Evolutionary conservation across 495 filamentous ascomycete species (phyloP).

Genomic region (Rhypophila decipiens): DNA sequence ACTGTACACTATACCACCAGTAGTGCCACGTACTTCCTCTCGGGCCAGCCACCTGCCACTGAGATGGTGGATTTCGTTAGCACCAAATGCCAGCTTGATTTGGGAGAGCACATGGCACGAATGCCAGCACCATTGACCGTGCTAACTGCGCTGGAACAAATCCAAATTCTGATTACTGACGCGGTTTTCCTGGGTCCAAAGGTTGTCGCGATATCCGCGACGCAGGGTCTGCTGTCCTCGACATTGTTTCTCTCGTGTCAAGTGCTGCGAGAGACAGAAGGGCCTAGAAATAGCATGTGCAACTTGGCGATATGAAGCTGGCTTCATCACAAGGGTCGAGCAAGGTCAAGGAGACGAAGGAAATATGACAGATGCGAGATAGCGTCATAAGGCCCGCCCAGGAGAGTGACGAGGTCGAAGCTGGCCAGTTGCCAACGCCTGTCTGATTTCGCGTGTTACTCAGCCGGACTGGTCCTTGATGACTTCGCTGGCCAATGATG

Average conservation of each 20-base stretch:
- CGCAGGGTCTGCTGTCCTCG: too few species aligned
- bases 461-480: neutral
- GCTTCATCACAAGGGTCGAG: neutral
- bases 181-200: neutral
- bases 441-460: neutral
- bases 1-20: too few species aligned
- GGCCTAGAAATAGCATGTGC: neutral
- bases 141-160: neutral
- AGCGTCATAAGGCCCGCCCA: slow-evolving; percentile 6
- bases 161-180: neutral
- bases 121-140: neutral
- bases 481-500: neutral
- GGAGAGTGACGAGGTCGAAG: neutral
- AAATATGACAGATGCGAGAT: slow-evolving; percentile 6
- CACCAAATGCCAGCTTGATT: too few species aligned
- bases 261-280: neutral
- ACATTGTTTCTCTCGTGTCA: neutral
- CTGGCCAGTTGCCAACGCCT: neutral
- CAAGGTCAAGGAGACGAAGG: neutral
- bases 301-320: neutral
- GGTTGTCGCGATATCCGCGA: neutral
- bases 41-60: slow-evolving; percentile 6
- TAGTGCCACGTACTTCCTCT: slow-evolving; percentile 19
- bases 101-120: slow-evolving; percentile 8
- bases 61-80: too few species aligned